phyloP scores from a whole-genome alignment of 352 stramenopile species.

The Plasmopara muralis region DNA sequence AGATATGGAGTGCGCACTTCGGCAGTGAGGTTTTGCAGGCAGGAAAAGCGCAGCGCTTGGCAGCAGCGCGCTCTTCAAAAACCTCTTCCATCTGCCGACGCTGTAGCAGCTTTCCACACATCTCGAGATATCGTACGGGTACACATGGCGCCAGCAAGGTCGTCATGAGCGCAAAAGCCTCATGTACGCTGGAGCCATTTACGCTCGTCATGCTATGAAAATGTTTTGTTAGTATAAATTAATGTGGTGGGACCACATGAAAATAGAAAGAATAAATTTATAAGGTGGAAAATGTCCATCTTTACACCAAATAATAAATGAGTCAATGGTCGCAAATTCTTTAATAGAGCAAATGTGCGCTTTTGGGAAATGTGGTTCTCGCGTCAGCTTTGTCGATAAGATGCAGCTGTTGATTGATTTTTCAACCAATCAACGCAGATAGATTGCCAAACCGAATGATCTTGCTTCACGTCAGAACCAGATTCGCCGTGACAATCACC shows the following conservation, averaged over 20 bases:
- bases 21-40: conserved; percentile 47
- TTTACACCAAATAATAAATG: not conserved
- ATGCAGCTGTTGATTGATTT: conserved; percentile 2
- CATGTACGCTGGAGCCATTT: conserved; percentile 55
- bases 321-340: not conserved
- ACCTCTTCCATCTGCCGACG: conserved; percentile 74
- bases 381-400: conserved; percentile 9
- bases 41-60: conserved; percentile 65
- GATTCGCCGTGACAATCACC: conserved; percentile 4
- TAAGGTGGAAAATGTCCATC: no score
- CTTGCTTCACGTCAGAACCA: conserved; percentile 8
- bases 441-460: not conserved
- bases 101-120: conserved; percentile 64
- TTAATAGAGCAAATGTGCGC: not conserved
- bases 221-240: no score
- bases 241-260: conserved; percentile 6
- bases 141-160: conserved; percentile 63
- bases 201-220: conserved; percentile 17
- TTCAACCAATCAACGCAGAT: conserved; percentile 10
- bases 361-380: not conserved
- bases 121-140: conserved; percentile 57
- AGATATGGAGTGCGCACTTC: conserved; percentile 25
- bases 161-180: conserved; percentile 77
- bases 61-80: conserved; percentile 70
- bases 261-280: not conserved